Base-by-base conservation (phyloP, 1,284 basidiomycete species). In the Trichosporon coremiiforme region DNA sequence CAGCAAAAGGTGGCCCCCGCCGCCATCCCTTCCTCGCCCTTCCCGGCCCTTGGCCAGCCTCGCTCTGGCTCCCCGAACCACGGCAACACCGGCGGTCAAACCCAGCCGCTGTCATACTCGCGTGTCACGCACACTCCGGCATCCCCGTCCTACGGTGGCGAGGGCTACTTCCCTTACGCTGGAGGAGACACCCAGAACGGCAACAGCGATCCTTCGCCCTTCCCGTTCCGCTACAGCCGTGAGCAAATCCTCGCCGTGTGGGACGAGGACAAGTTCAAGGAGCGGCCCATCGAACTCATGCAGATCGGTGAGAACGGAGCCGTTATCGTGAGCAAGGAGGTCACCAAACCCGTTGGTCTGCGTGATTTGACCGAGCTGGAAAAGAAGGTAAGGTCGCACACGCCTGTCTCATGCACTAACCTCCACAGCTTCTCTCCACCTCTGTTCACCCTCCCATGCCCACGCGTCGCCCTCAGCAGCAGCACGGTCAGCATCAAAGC, bases 221-320 rank as follows among this genome's bases (percentile, higher is more conserved):
- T 90, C 79, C 92, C 93, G 25, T 94, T 95, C 85, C 87, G 90
- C 79, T 95, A 94, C 84, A 89, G 90, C 15, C 91, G 90, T 80
- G 92, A 94, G 73, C 91, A 93, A 73, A 87, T 95, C 84, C 86
- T 95, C 68, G 87, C 88, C 81, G 90, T 95, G 74, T 95, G 91
- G 83, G 91, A 88, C 80, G 92, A 93, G 75, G 89, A 89, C 67
- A 81, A 82, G 88, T 89, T 71, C 89, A 90, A 70, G 88, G 88
- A 81, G 87, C 86, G 93, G 31, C 92, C 91, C 50, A 86, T 94
- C 65, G 93, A 95, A 83, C 90, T 94, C 7, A 75, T 78, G 13
- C 74, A 80, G 65, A 71, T 81, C 74, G 73, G 70, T 1, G 92
- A 93, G 82, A 87, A 89, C 72, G 93, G 91, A 88, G 91, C 91